These are phyloP conservation scores for Alternaria arborescens DNA, from an alignment of 2,329 filamentous ascomycete species.

Conservation along the genomic window DNA sequence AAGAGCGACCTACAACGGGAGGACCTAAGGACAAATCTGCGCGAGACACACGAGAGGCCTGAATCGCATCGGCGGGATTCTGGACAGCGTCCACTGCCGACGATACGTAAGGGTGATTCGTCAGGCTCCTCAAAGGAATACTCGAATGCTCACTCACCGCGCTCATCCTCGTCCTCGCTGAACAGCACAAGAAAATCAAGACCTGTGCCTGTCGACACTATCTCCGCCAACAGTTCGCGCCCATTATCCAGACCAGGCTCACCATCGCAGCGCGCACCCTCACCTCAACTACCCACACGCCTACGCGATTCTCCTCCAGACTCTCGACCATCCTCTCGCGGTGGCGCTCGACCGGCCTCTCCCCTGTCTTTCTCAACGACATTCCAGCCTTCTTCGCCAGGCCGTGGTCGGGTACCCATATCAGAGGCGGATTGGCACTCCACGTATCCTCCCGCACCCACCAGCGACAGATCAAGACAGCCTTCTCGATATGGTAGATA, in stretches of 20 bases:
- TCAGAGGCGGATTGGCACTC: conserved; percentile 42
- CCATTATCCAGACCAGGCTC: conserved; percentile 38
- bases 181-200: conserved; percentile 28
- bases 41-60: conserved; percentile 27
- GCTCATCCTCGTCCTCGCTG: conserved; percentile 44
- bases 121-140: conserved; percentile 39
- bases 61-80: conserved; percentile 29
- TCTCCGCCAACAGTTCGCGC: conserved; percentile 26
- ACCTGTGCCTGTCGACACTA: conserved; percentile 31
- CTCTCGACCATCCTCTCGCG: conserved; percentile 42
- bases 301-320: conserved; percentile 33
- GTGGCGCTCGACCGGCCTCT: conserved; percentile 35
- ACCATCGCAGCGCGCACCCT: conserved; percentile 33
- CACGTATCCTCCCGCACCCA: conserved; percentile 39
- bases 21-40: conserved; percentile 40
- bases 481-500: conserved; percentile 38
- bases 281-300: conserved; percentile 41
- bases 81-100: conserved; percentile 21
- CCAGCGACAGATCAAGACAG: conserved; percentile 37
- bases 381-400: conserved; percentile 26
- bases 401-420: conserved; percentile 30
- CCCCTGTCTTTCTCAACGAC: conserved; percentile 35
- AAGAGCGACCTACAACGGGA: conserved; percentile 48
- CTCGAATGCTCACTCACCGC: conserved; percentile 40
- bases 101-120: conserved; percentile 29